These are phyloP conservation scores for Microcyclospora tardicrescens DNA, from an alignment of 2,329 filamentous ascomycete genomes.

Conservation along the genomic window DNA sequence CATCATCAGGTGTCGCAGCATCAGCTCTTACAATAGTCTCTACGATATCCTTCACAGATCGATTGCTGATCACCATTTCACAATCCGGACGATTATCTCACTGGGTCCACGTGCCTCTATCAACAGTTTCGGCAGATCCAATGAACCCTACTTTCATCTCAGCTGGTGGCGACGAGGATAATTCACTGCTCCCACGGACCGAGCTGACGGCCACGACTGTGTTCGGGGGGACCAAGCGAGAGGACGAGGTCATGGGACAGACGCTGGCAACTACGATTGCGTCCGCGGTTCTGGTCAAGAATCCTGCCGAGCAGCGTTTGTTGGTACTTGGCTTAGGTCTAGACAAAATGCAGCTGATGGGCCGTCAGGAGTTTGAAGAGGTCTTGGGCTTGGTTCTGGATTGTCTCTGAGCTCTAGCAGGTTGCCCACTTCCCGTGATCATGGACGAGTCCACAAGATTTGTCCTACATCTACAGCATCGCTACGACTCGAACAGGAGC, in stretches of 20 bases:
- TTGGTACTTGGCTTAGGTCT: slow-evolving; percentile 48
- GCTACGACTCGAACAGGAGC: too few relatives aligned
- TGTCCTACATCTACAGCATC: slow-evolving; percentile 56
- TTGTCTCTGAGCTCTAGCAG: slow-evolving; percentile 10
- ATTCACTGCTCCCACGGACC: slow-evolving; percentile 57
- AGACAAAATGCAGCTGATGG: slow-evolving; percentile 24
- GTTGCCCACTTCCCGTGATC: slow-evolving; percentile 26
- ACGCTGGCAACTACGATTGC: slow-evolving; percentile 83
- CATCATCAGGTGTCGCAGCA: slow-evolving; percentile 48
- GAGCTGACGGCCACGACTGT: slow-evolving; percentile 79
- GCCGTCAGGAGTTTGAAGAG: slow-evolving; percentile 28
- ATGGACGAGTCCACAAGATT: slow-evolving; percentile 54
- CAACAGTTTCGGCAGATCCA: slow-evolving; percentile 49
- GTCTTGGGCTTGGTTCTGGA: slow-evolving; percentile 22
- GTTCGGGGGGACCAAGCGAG: slow-evolving; percentile 66
- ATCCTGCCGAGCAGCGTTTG: slow-evolving; percentile 48
- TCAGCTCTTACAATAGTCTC: slow-evolving; percentile 60
- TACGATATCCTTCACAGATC: slow-evolving; percentile 68
- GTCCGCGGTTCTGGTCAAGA: slow-evolving; percentile 59
- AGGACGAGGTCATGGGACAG: slow-evolving; percentile 67
- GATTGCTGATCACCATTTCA: slow-evolving; percentile 77
- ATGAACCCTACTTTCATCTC: slow-evolving; percentile 44
- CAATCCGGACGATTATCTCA: slow-evolving; percentile 77
- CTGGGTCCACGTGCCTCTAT: slow-evolving; percentile 82
- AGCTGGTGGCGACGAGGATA: slow-evolving; percentile 30